These are phyloP conservation scores for Trametes sanguinea DNA, from an alignment of 768 basidiomycete species.

Conservation along the genomic window DNA sequence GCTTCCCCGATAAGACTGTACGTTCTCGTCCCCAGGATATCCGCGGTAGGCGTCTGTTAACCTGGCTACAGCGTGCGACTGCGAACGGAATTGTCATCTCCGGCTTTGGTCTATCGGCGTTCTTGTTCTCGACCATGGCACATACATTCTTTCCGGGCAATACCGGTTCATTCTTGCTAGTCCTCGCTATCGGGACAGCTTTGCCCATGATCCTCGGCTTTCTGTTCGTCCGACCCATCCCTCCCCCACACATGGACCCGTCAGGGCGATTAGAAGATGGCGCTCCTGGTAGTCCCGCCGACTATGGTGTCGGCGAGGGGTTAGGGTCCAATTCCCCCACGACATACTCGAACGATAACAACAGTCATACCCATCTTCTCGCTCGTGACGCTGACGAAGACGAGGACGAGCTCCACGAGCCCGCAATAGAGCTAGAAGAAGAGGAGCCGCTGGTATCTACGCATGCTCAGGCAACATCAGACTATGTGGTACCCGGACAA, in stretches of 20 bases:
- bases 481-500: conserved; percentile 28
- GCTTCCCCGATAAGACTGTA: conserved; percentile 74
- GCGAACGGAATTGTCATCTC: conserved; percentile 79
- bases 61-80: conserved; percentile 58
- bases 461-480: conserved; percentile 19
- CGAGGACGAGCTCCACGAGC: conserved; percentile 12
- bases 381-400: conserved; percentile 26
- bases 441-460: conserved; percentile 22
- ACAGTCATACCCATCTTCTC: conserved; percentile 31
- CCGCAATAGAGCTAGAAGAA: conserved; percentile 29
- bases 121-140: conserved; percentile 81
- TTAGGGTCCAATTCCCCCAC: conserved; percentile 18
- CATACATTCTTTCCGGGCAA: conserved; percentile 74
- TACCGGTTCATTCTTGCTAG: conserved; percentile 72
- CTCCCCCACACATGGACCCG: conserved; percentile 46
- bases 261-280: conserved; percentile 27
- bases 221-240: conserved; percentile 70
- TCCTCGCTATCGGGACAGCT: conserved; percentile 78
- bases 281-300: conserved; percentile 19
- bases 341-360: conserved; percentile 30
- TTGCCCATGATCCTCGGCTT: conserved; percentile 79
- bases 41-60: neutral
- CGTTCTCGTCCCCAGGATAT: neutral
- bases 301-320: conserved; percentile 24
- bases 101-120: conserved; percentile 89